Evolutionary conservation across 179 eudicot genomes (phyloP).

Genomic region (Sideroxylon spinosum): DNA sequence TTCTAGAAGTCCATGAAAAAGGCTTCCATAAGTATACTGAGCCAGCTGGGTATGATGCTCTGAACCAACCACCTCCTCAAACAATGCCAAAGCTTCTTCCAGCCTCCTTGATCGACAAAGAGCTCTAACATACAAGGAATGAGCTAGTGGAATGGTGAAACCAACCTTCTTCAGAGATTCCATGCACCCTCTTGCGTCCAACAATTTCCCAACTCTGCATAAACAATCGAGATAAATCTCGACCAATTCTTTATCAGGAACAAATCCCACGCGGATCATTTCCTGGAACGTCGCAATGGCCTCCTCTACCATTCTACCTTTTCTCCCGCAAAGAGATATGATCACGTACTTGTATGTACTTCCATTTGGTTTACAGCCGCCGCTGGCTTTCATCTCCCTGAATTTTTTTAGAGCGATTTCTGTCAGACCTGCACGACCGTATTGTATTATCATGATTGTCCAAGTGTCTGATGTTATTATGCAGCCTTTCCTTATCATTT

Average conservation of each 20-base stretch:
- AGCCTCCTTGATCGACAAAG: conserved; percentile 60
- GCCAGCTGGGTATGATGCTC: conserved; percentile 37
- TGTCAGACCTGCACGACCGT: conserved; percentile 71
- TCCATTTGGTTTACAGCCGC: conserved; percentile 49
- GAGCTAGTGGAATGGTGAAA: conserved; percentile 42
- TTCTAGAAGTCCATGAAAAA: conserved; percentile 51
- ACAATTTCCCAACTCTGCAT: conserved; percentile 46
- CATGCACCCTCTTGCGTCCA: conserved; percentile 51
- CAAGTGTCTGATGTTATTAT: conserved; percentile 66
- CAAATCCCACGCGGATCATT: conserved; percentile 46
- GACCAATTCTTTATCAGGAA: conserved; percentile 65
- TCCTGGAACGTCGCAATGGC: conserved; percentile 49
- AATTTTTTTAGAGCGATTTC: conserved; percentile 63
- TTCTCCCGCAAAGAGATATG: conserved; percentile 60
- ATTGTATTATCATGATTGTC: conserved; percentile 80
- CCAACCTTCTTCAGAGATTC: conserved; percentile 44
- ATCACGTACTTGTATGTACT: conserved; percentile 64
- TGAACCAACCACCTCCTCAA: conserved; percentile 41
- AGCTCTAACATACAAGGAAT: conserved; percentile 62
- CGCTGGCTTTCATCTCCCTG: conserved; percentile 64
- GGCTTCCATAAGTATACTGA: conserved; percentile 57
- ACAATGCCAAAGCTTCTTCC: conserved; percentile 54
- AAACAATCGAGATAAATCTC: conserved; percentile 60
- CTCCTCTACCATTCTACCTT: conserved; percentile 67
- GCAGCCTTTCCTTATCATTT: conserved; percentile 71